Percentiles rank a stretch among this genome's conserved stretches.
Conservation (phyloP, 1,284 basidiomycete genomes). For the Melampsora americana region DNA sequence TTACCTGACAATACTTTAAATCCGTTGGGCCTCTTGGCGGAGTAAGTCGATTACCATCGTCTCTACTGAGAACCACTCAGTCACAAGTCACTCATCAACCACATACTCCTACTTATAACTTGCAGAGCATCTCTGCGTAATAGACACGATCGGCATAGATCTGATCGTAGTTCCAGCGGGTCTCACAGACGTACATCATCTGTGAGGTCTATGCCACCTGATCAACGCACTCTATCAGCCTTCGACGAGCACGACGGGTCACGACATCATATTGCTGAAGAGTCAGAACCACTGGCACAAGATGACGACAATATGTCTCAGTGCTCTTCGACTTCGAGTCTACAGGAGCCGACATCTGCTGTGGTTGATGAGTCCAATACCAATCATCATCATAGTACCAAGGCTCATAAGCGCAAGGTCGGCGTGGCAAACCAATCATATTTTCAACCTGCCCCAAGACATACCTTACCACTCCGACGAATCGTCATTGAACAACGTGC, state of each 20-base stretch:
- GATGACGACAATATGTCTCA: constrained; percentile 8
- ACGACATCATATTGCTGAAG: constrained; percentile 1
- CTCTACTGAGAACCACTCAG: neutral
- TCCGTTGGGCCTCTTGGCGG: constrained; percentile 56
- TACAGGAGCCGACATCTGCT: constrained; percentile 54
- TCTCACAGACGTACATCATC: constrained; percentile 10
- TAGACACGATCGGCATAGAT: constrained; percentile 74
- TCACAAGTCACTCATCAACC: neutral
- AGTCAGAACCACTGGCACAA: neutral
- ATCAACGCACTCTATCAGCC: constrained; percentile 49
- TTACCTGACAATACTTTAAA: constrained; percentile 86
- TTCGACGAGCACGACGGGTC: constrained; percentile 46
- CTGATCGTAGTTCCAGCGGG: constrained; percentile 62
- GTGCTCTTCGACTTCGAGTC: constrained; percentile 45
- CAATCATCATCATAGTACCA: constrained; percentile 33
- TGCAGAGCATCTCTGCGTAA: neutral
- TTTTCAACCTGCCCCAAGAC: constrained; percentile 76
- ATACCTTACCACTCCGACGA: constrained; percentile 68
- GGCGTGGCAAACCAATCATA: constrained; percentile 87
- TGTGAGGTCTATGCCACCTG: constrained; percentile 64
- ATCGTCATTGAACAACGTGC: constrained; percentile 74
- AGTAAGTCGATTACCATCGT: constrained; percentile 9
- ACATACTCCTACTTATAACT: neutral
- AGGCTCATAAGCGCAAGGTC: constrained; percentile 52
- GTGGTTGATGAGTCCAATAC: constrained; percentile 47